Conservation (phyloP, 106 monocot genomes). For the Dendrobium huoshanense region DNA sequence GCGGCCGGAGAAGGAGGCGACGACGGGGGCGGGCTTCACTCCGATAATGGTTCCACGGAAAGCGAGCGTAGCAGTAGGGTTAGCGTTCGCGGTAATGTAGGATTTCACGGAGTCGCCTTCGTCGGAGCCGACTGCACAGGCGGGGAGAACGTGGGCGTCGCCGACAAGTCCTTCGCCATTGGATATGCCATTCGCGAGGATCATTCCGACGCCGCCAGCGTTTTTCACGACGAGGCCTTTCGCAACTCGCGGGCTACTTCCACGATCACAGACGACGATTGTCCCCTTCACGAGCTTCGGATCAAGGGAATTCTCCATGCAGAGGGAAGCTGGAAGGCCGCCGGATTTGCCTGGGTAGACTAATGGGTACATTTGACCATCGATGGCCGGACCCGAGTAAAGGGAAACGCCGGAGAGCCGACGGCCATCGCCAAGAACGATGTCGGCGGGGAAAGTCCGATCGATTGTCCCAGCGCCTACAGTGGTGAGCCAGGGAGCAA, state of each 20-base stretch:
- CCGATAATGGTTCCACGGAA: constrained; percentile 77
- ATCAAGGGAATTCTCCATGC: constrained; percentile 86
- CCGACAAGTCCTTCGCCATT: constrained; percentile 97
- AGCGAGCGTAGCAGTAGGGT: constrained; percentile 51
- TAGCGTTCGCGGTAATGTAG: constrained; percentile 37
- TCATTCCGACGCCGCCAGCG: constrained; percentile 81
- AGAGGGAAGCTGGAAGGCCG: constrained; percentile 75
- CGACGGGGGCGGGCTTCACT: constrained; percentile 86
- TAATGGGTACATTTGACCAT: constrained; percentile 32
- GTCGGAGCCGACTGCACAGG: constrained; percentile 71
- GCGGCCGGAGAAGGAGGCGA: constrained; percentile 89
- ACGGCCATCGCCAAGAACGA: constrained; percentile 73
- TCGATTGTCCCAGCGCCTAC: constrained; percentile 96
- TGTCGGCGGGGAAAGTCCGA: constrained; percentile 72
- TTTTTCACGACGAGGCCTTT: constrained; percentile 80
- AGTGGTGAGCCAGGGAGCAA: constrained; percentile 85
- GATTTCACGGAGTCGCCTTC: constrained; percentile 79
- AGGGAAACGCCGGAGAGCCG: constrained; percentile 64
- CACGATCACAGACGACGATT: constrained; percentile 88
- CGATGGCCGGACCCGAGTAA: constrained; percentile 60
- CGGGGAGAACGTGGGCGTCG: constrained; percentile 91
- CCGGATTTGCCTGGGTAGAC: constrained; percentile 63
- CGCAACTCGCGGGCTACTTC: constrained; percentile 87
- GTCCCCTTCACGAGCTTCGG: constrained; percentile 61
- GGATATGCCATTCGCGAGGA: constrained; percentile 77